Conservation (phyloP, 768 basidiomycete genomes). For the Hirschioporus abietinus region DNA sequence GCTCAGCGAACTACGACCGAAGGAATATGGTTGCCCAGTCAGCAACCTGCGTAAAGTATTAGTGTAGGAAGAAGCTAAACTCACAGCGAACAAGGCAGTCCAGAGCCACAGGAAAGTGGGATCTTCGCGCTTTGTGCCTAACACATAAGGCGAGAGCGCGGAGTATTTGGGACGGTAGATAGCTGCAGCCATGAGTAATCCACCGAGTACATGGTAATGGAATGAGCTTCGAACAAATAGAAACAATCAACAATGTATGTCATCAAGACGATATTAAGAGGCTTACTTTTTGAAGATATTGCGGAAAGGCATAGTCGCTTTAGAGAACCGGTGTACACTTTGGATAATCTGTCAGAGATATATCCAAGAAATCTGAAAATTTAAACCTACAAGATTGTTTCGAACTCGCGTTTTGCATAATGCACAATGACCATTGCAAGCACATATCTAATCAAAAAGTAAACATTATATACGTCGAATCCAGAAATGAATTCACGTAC, state of each 20-base stretch:
- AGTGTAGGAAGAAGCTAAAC: conserved; percentile 25
- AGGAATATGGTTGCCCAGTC: conserved; percentile 4
- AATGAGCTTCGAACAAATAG: conserved; percentile 50
- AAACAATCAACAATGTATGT: background rate
- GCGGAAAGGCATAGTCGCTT: conserved; percentile 84
- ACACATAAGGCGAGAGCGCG: conserved; percentile 54
- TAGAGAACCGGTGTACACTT: conserved; percentile 92
- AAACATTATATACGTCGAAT: background rate
- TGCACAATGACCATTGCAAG: conserved; percentile 78
- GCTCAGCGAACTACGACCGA: conserved; percentile 61
- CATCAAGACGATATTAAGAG: background rate
- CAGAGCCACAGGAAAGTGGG: conserved; percentile 63
- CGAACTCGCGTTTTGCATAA: conserved; percentile 87
- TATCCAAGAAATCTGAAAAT: background rate
- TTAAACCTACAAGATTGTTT: conserved; percentile 74
- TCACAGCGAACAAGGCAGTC: conserved; percentile 68
- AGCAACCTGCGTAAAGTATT: conserved; percentile 2
- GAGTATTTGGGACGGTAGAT: conserved; percentile 81
- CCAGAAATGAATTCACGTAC: conserved; percentile 31
- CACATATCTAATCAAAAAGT: conserved; percentile 41
- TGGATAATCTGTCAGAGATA: conserved; percentile 6
- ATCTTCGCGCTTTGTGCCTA: conserved; percentile 57
- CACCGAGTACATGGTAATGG: conserved; percentile 83
- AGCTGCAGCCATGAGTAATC: conserved; percentile 72
- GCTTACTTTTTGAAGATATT: conserved; percentile 89